phyloP scores from a whole-genome alignment of 495 filamentous ascomycete species.

The Ramalina peruviana region DNA sequence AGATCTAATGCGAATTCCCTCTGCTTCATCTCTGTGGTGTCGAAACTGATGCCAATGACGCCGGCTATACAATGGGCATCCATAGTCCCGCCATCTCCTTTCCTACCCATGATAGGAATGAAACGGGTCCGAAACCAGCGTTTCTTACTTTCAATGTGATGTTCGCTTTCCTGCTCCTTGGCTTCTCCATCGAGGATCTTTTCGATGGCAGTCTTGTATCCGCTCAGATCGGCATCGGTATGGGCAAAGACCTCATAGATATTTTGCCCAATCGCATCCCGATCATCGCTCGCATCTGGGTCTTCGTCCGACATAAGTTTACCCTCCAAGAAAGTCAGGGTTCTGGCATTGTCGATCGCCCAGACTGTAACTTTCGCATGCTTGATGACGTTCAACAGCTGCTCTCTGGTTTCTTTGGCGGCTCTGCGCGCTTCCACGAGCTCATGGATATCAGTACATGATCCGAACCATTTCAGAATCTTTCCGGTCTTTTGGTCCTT shows the following conservation, averaged over 20 bases:
- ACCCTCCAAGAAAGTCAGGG: constrained; percentile 49
- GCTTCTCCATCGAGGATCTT: constrained; percentile 40
- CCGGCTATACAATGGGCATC: constrained; percentile 40
- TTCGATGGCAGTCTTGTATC: constrained; percentile 39
- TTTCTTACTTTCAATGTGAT: constrained; percentile 30
- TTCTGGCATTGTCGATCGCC: constrained; percentile 41
- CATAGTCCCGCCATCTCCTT: constrained; percentile 29
- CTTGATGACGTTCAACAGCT: constrained; percentile 52
- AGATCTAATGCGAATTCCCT: constrained; percentile 40
- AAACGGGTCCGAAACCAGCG: constrained; percentile 54
- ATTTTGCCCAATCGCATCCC: constrained; percentile 36
- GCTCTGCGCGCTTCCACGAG: constrained; percentile 44
- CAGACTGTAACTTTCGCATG: constrained; percentile 56
- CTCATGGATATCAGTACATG: constrained; percentile 18
- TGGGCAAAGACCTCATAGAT: constrained; percentile 43
- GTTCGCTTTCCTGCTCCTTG: constrained; percentile 36
- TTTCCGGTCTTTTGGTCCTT: constrained; percentile 41
- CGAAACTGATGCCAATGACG: constrained; percentile 54
- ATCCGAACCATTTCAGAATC: constrained; percentile 62
- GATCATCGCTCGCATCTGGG: constrained; percentile 12
- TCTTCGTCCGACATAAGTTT: constrained; percentile 37
- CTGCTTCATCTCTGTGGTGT: constrained; percentile 50
- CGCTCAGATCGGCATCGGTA: constrained; percentile 20
- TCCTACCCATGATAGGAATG: constrained; percentile 40
- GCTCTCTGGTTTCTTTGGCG: constrained; percentile 43